Conservation (phyloP, 306 rosid species). For the Cicer cuneatum region DNA sequence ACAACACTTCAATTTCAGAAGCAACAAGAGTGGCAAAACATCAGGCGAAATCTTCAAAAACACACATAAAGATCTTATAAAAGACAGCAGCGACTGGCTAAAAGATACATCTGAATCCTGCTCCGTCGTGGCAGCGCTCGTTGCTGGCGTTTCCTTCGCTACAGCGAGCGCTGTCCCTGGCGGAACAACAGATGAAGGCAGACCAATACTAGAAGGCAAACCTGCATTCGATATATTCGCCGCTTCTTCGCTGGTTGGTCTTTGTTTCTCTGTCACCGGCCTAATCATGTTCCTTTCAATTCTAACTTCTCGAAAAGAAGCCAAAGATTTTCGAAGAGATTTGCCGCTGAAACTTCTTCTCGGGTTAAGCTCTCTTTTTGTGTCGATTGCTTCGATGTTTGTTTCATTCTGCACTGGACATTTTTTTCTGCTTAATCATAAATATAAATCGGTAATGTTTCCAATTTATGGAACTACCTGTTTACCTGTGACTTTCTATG, state of each 20-base stretch:
- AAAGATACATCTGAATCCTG: slow-evolving; percentile 52
- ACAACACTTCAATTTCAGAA: slow-evolving; percentile 9
- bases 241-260: slow-evolving; percentile 54
- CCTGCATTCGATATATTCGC: slow-evolving; percentile 53
- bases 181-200: slow-evolving; percentile 39
- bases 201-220: slow-evolving; percentile 45
- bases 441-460: slow-evolving; percentile 34
- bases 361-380: slow-evolving; percentile 59
- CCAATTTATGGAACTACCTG: slow-evolving; percentile 52
- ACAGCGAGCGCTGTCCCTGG: slow-evolving; percentile 55
- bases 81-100: slow-evolving; percentile 43
- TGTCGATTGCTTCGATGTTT: slow-evolving; percentile 59
- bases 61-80: background rate
- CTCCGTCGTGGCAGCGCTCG: slow-evolving; percentile 50
- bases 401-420: slow-evolving; percentile 61
- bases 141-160: slow-evolving; percentile 52
- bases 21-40: background rate
- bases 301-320: slow-evolving; percentile 58
- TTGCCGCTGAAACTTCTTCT: slow-evolving; percentile 56
- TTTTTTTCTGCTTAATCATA: slow-evolving; percentile 49
- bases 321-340: slow-evolving; percentile 51
- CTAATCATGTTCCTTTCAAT: slow-evolving; percentile 72
- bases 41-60: slow-evolving; percentile 10
- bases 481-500: slow-evolving; percentile 58
- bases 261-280: slow-evolving; percentile 62